phyloP scores from a whole-genome alignment of 768 basidiomycete species.

The Lentinula raphanica region DNA sequence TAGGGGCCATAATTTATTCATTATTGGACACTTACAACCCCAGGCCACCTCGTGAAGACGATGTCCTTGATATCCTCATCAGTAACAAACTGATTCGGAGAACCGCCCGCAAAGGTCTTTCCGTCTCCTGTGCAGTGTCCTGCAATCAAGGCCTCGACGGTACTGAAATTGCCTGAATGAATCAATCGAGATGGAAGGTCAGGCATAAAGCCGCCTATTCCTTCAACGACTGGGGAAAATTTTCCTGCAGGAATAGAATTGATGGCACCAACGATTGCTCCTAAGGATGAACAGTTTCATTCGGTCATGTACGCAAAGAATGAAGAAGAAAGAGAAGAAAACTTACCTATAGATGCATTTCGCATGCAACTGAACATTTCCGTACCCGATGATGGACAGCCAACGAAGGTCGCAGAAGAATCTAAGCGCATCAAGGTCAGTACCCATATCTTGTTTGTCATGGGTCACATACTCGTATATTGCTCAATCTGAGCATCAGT shows the following conservation, averaged over 20 bases:
- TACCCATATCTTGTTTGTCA: too few relatives aligned
- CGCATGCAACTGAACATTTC: constrained; percentile 31
- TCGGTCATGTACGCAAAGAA: background rate
- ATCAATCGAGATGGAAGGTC: constrained; percentile 33
- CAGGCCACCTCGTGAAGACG: constrained; percentile 30
- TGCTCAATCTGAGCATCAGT: constrained; percentile 23
- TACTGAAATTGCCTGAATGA: constrained; percentile 23
- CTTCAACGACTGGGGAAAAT: constrained; percentile 26
- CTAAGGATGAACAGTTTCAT: constrained; percentile 12
- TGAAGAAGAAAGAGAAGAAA: background rate
- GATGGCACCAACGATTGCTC: constrained; percentile 32
- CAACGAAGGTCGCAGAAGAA: constrained; percentile 23
- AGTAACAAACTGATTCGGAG: constrained; percentile 30
- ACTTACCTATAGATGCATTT: constrained; percentile 27
- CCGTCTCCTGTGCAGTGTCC: constrained; percentile 41
- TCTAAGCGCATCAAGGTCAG: constrained; percentile 18
- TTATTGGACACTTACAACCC: constrained; percentile 31
- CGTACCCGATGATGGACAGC: constrained; percentile 22
- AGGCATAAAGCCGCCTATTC: constrained; percentile 23
- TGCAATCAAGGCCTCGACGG: constrained; percentile 28
- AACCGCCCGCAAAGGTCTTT: constrained; percentile 33
- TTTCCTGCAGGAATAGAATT: constrained; percentile 28
- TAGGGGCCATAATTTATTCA: too few relatives aligned
- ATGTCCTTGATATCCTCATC: constrained; percentile 34
- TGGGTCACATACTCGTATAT: constrained; percentile 23